Percentiles rank a stretch among this genome's conserved stretches.
Conservation (phyloP, 768 basidiomycete species). For the Sistotremastrum suecicum region DNA sequence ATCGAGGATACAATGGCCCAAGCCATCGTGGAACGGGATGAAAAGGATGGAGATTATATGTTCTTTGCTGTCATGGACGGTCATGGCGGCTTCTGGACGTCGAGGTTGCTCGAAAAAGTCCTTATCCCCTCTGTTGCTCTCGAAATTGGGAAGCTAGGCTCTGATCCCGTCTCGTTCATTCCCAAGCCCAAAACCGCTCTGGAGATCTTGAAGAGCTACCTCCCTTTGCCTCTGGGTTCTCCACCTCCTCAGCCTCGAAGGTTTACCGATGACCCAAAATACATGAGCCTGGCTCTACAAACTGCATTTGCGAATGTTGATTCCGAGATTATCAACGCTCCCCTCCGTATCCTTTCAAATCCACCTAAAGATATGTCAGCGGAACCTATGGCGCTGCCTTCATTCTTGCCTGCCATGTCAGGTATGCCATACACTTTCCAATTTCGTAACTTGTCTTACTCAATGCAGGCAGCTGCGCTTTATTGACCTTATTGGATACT, state of each 20-base stretch:
- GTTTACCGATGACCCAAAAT: conserved; percentile 32
- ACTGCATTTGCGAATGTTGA: conserved; percentile 76
- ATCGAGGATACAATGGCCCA: conserved; percentile 81
- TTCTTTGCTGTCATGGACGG: conserved; percentile 90
- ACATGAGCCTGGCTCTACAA: conserved; percentile 54
- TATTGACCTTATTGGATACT: conserved; percentile 80
- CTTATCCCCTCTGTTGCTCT: conserved; percentile 75
- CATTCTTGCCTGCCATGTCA: conserved; percentile 76
- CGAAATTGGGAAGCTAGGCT: conserved; percentile 47
- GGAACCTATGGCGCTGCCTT: conserved; percentile 49
- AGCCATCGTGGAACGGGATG: conserved; percentile 51
- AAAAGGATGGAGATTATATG: conserved; percentile 58
- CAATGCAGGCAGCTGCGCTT: conserved; percentile 68
- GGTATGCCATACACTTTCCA: conserved; percentile 23
- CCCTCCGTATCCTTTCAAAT: conserved; percentile 52
- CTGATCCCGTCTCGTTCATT: conserved; percentile 17
- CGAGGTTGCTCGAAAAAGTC: conserved; percentile 65
- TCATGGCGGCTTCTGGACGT: conserved; percentile 76
- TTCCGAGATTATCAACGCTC: conserved; percentile 65
- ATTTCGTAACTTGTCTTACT: conserved; percentile 1
- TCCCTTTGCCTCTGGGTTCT: neutral
- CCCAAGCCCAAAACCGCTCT: conserved; percentile 17
- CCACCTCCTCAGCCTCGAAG: conserved; percentile 13
- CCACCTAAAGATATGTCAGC: conserved; percentile 52
- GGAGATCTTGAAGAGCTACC: conserved; percentile 18